Conservation (phyloP, 768 basidiomycete species). For the Hericium coralloides region DNA sequence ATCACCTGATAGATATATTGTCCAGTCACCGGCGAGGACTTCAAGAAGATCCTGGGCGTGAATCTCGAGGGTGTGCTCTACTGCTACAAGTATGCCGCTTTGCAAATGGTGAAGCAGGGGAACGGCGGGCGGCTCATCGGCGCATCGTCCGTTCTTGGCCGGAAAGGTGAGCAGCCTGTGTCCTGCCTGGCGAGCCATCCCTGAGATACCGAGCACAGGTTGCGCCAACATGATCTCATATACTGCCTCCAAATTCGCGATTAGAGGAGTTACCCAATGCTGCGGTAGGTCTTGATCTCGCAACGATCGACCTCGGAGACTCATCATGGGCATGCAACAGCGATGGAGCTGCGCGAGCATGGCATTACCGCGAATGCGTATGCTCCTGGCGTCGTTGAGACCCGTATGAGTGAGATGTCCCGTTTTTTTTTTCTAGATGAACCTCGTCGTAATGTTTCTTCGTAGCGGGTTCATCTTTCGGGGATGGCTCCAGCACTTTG, state of each 20-base stretch:
- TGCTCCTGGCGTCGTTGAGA: conserved; percentile 15
- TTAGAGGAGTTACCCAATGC: conserved; percentile 20
- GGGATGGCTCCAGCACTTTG: neutral
- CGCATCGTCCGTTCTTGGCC: conserved; percentile 2
- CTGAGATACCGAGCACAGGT: neutral
- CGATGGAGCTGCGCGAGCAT: conserved; percentile 11
- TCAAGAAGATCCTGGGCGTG: conserved; percentile 9
- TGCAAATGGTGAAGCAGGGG: conserved; percentile 18
- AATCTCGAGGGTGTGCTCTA: conserved; percentile 14
- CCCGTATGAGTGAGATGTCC: conserved; percentile 8
- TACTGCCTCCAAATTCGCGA: conserved; percentile 23
- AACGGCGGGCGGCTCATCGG: conserved; percentile 17
- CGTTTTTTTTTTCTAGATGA: neutral
- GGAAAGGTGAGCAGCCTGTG: neutral
- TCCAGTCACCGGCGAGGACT: conserved; percentile 15
- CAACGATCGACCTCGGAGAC: neutral
- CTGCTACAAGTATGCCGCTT: conserved; percentile 18
- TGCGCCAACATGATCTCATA: conserved; percentile 16
- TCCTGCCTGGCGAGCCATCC: neutral
- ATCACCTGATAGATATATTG: neutral
- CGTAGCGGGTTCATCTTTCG: neutral
- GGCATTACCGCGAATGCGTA: conserved; percentile 19
- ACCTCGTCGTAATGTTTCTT: neutral
- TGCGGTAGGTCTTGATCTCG: neutral
- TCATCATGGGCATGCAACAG: neutral